Percentiles rank a stretch among this genome's conserved stretches.
Conservation (phyloP, 2,329 filamentous ascomycete species). For the Aureobasidium melanogenum region DNA sequence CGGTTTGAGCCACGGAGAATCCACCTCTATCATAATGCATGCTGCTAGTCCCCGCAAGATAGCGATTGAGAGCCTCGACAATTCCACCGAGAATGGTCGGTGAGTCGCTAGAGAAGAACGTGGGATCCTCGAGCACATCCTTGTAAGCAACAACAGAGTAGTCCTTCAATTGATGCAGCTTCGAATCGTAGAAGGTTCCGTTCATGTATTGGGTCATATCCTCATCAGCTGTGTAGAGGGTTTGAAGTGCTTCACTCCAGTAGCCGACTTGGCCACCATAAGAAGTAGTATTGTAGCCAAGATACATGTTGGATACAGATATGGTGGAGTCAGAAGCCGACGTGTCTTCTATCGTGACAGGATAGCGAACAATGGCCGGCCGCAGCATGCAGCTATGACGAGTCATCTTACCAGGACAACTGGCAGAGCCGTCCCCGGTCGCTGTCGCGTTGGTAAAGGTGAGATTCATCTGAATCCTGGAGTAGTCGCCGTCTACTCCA, state of each 20-base stretch:
- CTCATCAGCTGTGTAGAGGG: neutral
- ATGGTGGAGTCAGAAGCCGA: neutral
- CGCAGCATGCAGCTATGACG: constrained; percentile 17
- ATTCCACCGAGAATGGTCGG: neutral
- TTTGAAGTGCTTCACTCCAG: neutral
- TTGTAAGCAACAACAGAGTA: constrained; percentile 14
- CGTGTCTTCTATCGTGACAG: constrained; percentile 13
- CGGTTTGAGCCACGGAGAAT: neutral
- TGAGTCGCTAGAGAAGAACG: neutral
- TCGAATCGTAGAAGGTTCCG: constrained; percentile 5
- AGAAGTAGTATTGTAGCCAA: neutral
- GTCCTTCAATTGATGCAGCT: constrained; percentile 13
- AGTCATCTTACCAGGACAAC: constrained; percentile 11
- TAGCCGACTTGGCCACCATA: neutral
- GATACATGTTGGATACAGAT: neutral
- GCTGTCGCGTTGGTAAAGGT: constrained; percentile 1
- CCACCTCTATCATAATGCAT: neutral
- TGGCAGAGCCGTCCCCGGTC: neutral
- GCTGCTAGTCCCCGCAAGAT: neutral
- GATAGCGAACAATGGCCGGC: constrained; percentile 19
- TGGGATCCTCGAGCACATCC: constrained; percentile 11
- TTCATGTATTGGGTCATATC: neutral
- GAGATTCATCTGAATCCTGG: constrained; percentile 12
- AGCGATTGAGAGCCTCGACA: neutral
- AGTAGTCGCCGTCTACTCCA: constrained; percentile 3